phyloP scores from a whole-genome alignment of 768 basidiomycete species.

The Sarcodon aspratus region DNA sequence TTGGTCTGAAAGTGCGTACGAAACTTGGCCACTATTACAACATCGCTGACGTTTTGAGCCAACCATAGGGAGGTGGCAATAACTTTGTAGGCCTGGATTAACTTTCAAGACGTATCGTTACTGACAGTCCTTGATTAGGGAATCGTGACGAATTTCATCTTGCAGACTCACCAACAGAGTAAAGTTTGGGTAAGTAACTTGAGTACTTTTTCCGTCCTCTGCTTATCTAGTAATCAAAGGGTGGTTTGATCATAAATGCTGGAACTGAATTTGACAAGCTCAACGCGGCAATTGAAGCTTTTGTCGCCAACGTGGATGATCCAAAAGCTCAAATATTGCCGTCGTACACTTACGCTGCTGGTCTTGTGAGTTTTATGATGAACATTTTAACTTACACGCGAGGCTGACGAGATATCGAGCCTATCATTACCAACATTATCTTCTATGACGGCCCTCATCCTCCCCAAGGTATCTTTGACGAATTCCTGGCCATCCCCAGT shows the following conservation, averaged over 20 bases:
- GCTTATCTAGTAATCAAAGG: constrained; percentile 19
- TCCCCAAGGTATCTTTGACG: constrained; percentile 39
- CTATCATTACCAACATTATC: constrained; percentile 21
- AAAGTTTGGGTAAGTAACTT: constrained; percentile 42
- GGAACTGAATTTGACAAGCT: constrained; percentile 10
- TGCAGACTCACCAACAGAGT: constrained; percentile 41
- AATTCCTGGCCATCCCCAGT: constrained; percentile 32
- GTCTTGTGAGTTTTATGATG: constrained; percentile 18
- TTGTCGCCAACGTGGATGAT: constrained; percentile 29
- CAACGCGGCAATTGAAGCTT: constrained; percentile 27
- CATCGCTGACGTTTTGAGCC: background rate
- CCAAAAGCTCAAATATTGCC: constrained; percentile 40
- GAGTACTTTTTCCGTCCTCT: background rate
- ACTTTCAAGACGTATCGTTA: background rate
- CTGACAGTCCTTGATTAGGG: constrained; percentile 23
- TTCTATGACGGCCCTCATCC: constrained; percentile 50
- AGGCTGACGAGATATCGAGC: constrained; percentile 4
- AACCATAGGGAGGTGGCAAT: constrained; percentile 45
- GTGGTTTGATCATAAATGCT: constrained; percentile 30
- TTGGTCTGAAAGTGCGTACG: constrained; percentile 26
- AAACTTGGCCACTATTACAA: background rate
- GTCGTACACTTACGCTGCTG: constrained; percentile 26
- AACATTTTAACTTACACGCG: background rate
- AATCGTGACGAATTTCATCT: constrained; percentile 45
- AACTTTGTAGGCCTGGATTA: constrained; percentile 32